These are phyloP conservation scores for Rhododendron molle DNA, from an alignment of 148 eudicot species.

Conservation along the genomic window DNA sequence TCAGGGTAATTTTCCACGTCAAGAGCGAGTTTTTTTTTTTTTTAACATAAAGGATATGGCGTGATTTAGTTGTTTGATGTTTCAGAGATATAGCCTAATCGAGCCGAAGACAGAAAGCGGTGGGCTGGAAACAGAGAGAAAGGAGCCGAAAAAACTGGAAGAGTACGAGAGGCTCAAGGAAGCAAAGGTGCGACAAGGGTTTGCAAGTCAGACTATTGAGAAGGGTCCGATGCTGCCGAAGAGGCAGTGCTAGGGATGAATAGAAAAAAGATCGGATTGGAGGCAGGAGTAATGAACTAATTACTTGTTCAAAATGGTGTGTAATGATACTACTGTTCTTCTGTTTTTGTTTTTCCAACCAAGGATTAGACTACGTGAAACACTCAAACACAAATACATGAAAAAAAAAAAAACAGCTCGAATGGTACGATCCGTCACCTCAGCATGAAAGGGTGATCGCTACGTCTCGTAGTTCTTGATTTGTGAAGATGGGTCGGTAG, in stretches of 20 bases:
- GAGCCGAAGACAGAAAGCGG: background rate
- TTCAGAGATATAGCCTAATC: background rate
- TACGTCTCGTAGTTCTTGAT: too few species aligned
- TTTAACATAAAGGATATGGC: too few species aligned
- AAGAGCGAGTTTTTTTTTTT: too few species aligned
- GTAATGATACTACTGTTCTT: background rate
- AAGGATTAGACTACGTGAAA: too few species aligned
- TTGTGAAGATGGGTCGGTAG: background rate
- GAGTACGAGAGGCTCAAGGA: background rate
- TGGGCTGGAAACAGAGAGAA: background rate
- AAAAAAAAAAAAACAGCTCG: too few species aligned
- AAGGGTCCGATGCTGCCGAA: background rate
- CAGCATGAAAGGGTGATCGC: too few species aligned
- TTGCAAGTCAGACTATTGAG: background rate
- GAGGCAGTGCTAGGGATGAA: background rate
- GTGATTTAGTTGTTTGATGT: background rate
- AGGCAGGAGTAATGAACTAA: background rate
- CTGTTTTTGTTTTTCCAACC: too few species aligned
- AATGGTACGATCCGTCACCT: too few species aligned
- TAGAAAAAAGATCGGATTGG: background rate
- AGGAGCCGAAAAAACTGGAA: background rate
- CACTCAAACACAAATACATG: too few species aligned
- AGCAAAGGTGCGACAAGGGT: background rate
- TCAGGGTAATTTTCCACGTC: background rate
- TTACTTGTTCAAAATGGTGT: background rate